Conservation (phyloP, 1,139 yeast species). For the Saccharomyces hybrid region DNA sequence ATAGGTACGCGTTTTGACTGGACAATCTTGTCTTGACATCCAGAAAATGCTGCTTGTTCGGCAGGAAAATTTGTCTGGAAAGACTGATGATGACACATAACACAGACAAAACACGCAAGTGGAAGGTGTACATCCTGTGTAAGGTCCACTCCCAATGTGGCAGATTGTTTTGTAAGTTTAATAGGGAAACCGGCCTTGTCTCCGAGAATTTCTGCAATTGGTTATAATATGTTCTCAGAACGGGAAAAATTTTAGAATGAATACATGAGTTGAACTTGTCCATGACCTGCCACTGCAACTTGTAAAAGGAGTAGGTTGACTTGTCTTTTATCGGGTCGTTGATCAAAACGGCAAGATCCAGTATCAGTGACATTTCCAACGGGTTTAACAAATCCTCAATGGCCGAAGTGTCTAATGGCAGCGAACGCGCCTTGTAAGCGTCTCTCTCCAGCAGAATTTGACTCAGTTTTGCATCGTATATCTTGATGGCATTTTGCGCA, state of each 20-base stretch:
- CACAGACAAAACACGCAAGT: constrained; percentile 18
- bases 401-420: constrained; percentile 24
- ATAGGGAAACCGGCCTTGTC: constrained; percentile 7
- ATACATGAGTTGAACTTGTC: constrained; percentile 18
- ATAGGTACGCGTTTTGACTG: constrained; percentile 23
- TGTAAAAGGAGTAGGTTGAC: constrained; percentile 19
- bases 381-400: constrained; percentile 34
- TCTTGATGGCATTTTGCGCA: constrained; percentile 36
- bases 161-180: constrained; percentile 14
- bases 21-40: constrained; percentile 17
- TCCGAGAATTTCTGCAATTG: constrained; percentile 19
- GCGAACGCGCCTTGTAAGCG: constrained; percentile 26
- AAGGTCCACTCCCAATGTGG: constrained; percentile 38
- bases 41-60: constrained; percentile 19
- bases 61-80: constrained; percentile 23
- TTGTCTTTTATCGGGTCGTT: constrained; percentile 25
- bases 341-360: constrained; percentile 31
- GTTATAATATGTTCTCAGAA: constrained; percentile 18
- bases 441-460: constrained; percentile 38
- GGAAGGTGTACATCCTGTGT: constrained; percentile 41
- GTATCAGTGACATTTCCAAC: constrained; percentile 29
- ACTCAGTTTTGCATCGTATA: constrained; percentile 42
- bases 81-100: constrained; percentile 17
- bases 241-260: constrained; percentile 20
- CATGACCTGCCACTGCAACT: constrained; percentile 26